Evolutionary conservation across 2,329 filamentous ascomycete species (phyloP), one percentile per base, ranked within the genome.

Genomic region (Fonsecaea erecta): DNA sequence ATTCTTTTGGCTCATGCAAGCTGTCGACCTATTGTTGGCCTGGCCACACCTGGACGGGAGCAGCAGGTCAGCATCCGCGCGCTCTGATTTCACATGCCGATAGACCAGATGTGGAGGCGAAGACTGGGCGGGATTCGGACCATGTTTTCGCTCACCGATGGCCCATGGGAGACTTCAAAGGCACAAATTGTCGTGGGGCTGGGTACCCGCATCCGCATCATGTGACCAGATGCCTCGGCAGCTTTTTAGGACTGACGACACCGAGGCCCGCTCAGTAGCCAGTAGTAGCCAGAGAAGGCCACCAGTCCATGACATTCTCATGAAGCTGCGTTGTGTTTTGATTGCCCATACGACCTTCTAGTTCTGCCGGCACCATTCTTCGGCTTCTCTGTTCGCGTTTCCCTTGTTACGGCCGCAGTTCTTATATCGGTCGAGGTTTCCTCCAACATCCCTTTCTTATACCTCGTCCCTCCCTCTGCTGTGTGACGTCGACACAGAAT

Each of bases 151-250:
- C 51, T 53, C 26, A 32, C 51, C 24, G 26, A 43, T 14, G 40
- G 21, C 6, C 7, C 6, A 11, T 34, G 32, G 2, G 6, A 12
- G 32, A 5, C 28, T 30, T n/a, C n/a, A n/a, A n/a, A n/a, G n/a
- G n/a, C n/a, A n/a, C n/a, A n/a, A n/a, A n/a, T 2, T 18, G n/a
- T 34, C 37, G 55, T 34, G 37, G 55, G 37, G 56, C 56, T 52
- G 56, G 28, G 7, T n/a, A 28, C 6, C 26, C 21, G 16, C 3
- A n/a, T 6, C 4, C n/a, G n/a, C 7, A 12, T 54, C 58, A 61
- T 46, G 58, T 61, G 58, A 61, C 12, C 26, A 18, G 18, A 30
- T 59, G 54, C 61, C 61, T 63, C 61, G 61, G 61, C 46, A 52
- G 9, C 12, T 59, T 54, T 61, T 24, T 51, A 9, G n/a, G 14